phyloP scores from a whole-genome alignment of 345 rosid species.

The Noccaea bulbosa region DNA sequence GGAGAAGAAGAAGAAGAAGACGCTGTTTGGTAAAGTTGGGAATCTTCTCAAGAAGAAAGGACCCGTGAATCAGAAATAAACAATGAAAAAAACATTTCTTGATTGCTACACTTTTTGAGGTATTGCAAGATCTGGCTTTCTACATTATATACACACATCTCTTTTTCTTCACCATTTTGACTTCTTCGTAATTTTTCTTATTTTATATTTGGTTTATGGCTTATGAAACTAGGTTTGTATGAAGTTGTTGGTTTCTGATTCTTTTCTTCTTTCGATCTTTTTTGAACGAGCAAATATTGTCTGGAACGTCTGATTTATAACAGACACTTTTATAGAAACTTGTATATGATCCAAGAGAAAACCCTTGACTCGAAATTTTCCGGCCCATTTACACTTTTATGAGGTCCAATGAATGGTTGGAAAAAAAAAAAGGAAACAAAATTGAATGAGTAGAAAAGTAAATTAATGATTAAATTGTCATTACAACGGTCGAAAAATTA shows the following conservation, averaged over 20 bases:
- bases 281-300: background rate
- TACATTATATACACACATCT: slow-evolving; percentile 11
- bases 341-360: too few relatives aligned
- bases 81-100: slow-evolving; percentile 12
- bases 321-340: too few relatives aligned
- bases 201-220: background rate
- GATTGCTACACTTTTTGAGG: slow-evolving; percentile 9
- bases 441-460: too few relatives aligned
- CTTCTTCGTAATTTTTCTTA: slow-evolving; percentile 23
- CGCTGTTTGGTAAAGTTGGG: slow-evolving; percentile 86
- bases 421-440: too few relatives aligned
- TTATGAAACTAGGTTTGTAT: slow-evolving; percentile 23
- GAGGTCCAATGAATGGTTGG: too few relatives aligned
- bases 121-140: slow-evolving; percentile 9
- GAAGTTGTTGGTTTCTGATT: slow-evolving; percentile 32
- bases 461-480: too few relatives aligned
- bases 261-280: slow-evolving; percentile 33
- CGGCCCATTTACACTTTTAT: too few relatives aligned
- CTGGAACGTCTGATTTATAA: too few relatives aligned
- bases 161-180: slow-evolving; percentile 5
- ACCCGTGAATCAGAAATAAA: slow-evolving; percentile 31
- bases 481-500: too few relatives aligned
- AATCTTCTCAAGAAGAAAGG: slow-evolving; percentile 92
- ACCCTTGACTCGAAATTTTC: too few relatives aligned
- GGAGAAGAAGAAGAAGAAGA: slow-evolving; percentile 76